Conservation (phyloP, 1,284 basidiomycete genomes). For the Flammula alnicola region DNA sequence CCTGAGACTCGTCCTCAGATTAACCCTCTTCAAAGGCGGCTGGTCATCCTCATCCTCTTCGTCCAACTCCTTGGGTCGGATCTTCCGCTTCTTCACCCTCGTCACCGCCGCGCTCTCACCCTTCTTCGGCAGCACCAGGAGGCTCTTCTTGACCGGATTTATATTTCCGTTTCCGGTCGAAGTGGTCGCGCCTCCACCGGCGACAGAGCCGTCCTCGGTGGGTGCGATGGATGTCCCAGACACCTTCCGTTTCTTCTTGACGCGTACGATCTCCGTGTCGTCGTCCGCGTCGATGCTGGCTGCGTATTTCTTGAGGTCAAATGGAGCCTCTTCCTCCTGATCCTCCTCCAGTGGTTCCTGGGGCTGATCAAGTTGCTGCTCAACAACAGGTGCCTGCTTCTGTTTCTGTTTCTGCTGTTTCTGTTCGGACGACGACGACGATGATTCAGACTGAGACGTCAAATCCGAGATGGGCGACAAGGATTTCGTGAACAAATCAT, state of each 20-base stretch:
- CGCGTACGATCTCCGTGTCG: conserved; percentile 22
- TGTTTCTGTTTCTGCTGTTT: no score
- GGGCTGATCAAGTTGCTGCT: background rate
- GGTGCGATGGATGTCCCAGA: background rate
- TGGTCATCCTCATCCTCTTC: conserved; percentile 16
- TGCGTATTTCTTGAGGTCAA: conserved; percentile 13
- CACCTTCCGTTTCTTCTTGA: conserved; percentile 14
- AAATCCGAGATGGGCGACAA: no score
- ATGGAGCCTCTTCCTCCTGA: no score
- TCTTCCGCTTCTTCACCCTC: conserved; percentile 34
- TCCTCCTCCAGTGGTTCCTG: no score
- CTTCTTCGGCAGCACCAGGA: conserved; percentile 10
- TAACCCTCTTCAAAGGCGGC: conserved; percentile 37
- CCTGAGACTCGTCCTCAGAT: conserved; percentile 16
- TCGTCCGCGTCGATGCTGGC: conserved; percentile 16
- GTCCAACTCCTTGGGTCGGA: background rate
- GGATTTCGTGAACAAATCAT: no score
- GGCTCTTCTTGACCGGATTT: conserved; percentile 6
- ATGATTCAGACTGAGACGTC: no score
- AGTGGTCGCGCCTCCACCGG: background rate
- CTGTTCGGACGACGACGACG: no score
- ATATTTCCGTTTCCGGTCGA: background rate
- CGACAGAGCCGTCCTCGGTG: conserved; percentile 4
- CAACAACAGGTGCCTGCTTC: background rate
- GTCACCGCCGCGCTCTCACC: conserved; percentile 30